These are phyloP conservation scores for Mycena haematopus DNA, from an alignment of 768 basidiomycete genomes.

Conservation along the genomic window DNA sequence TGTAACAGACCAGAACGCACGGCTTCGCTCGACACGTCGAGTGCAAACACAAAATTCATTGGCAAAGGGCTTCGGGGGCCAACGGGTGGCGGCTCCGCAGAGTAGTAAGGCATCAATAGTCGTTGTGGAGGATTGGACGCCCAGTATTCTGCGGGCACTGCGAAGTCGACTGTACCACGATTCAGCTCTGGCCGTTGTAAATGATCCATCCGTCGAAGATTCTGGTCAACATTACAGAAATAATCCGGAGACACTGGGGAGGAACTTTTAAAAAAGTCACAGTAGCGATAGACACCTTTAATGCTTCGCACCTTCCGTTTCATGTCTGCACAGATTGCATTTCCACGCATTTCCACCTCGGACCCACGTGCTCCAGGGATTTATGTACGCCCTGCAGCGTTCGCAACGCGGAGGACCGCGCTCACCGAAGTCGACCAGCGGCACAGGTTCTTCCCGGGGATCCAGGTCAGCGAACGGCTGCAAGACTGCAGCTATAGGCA, in stretches of 20 bases:
- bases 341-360: slow-evolving; percentile 86
- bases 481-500: slow-evolving; percentile 85
- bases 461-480: slow-evolving; percentile 92
- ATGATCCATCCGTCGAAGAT: slow-evolving; percentile 81
- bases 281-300: slow-evolving; percentile 2
- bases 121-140: slow-evolving; percentile 69
- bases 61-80: slow-evolving; percentile 63
- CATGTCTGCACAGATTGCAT: slow-evolving; percentile 88
- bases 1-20: slow-evolving; percentile 72
- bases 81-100: slow-evolving; percentile 52
- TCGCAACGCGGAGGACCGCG: slow-evolving; percentile 85
- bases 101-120: slow-evolving; percentile 59
- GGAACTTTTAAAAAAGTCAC: slow-evolving; percentile 9
- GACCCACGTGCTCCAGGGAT: slow-evolving; percentile 90
- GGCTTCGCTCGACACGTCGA: slow-evolving; percentile 82
- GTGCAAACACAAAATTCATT: slow-evolving; percentile 81
- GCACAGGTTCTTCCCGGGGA: slow-evolving; percentile 78
- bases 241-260: slow-evolving; percentile 76
- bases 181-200: slow-evolving; percentile 83
- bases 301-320: slow-evolving; percentile 78
- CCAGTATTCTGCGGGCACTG: slow-evolving; percentile 86
- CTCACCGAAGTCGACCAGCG: slow-evolving; percentile 73
- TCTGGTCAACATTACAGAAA: slow-evolving; percentile 83
- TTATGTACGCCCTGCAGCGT: slow-evolving; percentile 88
- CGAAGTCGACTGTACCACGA: slow-evolving; percentile 91